Base-by-base conservation (phyloP, 2,329 filamentous ascomycete genomes). In the Capronia americana region DNA sequence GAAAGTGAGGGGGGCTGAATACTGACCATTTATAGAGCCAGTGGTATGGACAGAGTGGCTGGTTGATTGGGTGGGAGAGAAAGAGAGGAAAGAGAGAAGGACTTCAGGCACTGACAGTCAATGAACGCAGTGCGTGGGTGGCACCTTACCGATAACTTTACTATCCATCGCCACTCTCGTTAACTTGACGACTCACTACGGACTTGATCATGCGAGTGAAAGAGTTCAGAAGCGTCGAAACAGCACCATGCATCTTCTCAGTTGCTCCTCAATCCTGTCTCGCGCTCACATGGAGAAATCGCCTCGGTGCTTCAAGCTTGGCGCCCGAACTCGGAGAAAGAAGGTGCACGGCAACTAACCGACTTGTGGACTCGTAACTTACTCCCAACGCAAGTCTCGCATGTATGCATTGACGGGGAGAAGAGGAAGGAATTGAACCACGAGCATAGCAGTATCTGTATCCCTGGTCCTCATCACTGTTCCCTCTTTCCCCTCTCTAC, bases 241-340 rank as follows among this genome's bases (percentile, higher is more conserved):
- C 10, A 12, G 10, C 32, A 34, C 10, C 32, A 41, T 14, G 34
- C 34, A 41, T 41, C 34, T 41, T 14, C 4, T 41, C 34, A 5
- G 34, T 5, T 0, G 34, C 34, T 4, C 14, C 17, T 38, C 34
- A 8, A 7, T 4, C 17, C 34, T 17, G n/a, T 57, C 26, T 41
- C 34, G 17, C 34, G 6, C 7, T 44, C 14, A 44, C 6, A 44
- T 41, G 14, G 34, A 17, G 6, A 44, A 44, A 44, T 44, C 38
- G 38, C 38, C 38, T 44, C 38, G 38, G 38, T 44, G 38, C 38
- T 44, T 44, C 38, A 8, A 44, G 38, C 38, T 44, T 44, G 38
- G 38, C 38, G 38, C 38, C 38, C 38, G 38, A 44, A n/a, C 38
- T 44, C 38, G 38, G 38, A 44, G 38, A 44, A 44, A 38, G 34